Conservation (phyloP, 164 flowering plant genomes). For the Santalum album region DNA sequence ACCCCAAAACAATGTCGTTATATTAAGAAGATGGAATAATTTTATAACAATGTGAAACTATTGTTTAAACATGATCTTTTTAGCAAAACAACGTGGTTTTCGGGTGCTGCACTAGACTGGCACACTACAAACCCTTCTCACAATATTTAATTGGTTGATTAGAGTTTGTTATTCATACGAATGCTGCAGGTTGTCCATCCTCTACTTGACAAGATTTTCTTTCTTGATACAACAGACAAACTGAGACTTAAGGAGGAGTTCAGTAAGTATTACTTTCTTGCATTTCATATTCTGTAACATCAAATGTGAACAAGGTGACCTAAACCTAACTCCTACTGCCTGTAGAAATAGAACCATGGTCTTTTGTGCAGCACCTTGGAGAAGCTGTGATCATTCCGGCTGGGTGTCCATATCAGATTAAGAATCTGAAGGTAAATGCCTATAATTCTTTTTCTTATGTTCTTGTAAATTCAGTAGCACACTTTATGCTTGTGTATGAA, state of each 20-base stretch:
- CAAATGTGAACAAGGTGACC: not conserved
- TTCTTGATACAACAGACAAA: conserved; percentile 31
- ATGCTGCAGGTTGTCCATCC: conserved; percentile 40
- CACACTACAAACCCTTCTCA: no score
- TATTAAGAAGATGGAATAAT: no score
- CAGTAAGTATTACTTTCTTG: conserved; percentile 16
- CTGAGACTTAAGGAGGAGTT: conserved; percentile 42
- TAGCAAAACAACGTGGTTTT: no score
- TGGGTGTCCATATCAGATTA: conserved; percentile 77
- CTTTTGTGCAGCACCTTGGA: conserved; percentile 61
- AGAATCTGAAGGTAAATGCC: conserved; percentile 47
- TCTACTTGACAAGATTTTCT: conserved; percentile 37
- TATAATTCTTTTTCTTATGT: no score
- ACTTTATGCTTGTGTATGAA: no score
- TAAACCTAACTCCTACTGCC: conserved; percentile 3
- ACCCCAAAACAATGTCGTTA: no score
- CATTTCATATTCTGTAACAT: not conserved
- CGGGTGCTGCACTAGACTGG: no score
- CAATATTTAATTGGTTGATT: not conserved
- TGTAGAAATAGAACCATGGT: conserved; percentile 70
- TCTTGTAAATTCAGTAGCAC: no score
- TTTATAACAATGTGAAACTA: no score
- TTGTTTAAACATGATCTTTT: no score
- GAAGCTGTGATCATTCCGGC: conserved; percentile 77
- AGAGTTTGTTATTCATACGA: conserved; percentile 3